Base-by-base conservation (phyloP, 164 flowering plant species). In the Liriodendron chinense region DNA sequence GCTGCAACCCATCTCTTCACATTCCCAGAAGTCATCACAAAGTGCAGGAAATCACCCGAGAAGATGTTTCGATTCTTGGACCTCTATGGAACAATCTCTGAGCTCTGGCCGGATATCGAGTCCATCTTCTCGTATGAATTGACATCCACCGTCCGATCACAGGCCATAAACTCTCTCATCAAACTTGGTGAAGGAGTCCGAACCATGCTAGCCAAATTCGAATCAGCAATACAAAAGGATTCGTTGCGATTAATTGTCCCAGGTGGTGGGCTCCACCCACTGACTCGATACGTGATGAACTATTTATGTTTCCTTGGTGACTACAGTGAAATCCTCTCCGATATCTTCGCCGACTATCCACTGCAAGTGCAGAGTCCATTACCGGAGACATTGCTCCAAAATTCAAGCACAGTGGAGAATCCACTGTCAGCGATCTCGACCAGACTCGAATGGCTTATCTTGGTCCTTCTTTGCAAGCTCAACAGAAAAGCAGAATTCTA, bases 381-480 rank as follows among this genome's bases (percentile, higher is more conserved):
- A 4, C 25, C 26, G 26, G 28, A 9, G 26, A 23, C 25, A 23
- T 8, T 64, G 25, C 26, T 64, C 26, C 43, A 34, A 43, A 28
- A 67, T 20, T 67, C 47, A 0, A 26, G 47, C n/a, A 72, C 87
- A 26, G 56, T 82, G 16, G 76, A 74, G 50, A 66, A 74, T 24
- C 70, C 76, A 7, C 7, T 20, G 13, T 74, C 88, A 34, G 53
- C 81, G 14, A 59, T 83, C 0, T 68, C 87, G 1, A 21, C 69
- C 7, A 82, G 84, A 7, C 18, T 89, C 3, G 87, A 91, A 8
- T 88, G 94, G 94, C 77, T 92, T 10, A 75, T 90, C 12, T 84
- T 87, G 12, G 84, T 83, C 13, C 89, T 92, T 14, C 86, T 90
- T 34, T 88, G 92, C 80, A 92, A 87, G 63, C 86, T 92, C 57